phyloP scores from a whole-genome alignment of 306 rosid genomes.

The Hippophae gyantsensis region DNA sequence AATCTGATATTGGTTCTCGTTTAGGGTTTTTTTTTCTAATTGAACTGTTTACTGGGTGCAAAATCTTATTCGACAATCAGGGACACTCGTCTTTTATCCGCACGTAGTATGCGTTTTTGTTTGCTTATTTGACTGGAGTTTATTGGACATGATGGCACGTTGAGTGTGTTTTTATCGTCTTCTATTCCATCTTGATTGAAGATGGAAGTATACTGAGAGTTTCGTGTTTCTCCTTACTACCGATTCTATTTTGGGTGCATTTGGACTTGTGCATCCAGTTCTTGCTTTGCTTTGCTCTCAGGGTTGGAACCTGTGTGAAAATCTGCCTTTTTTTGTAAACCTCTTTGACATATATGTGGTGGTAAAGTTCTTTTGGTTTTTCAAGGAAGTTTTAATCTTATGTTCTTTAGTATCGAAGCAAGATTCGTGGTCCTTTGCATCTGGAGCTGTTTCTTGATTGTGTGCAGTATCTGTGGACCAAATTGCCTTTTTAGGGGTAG shows the following conservation, averaged over 20 bases:
- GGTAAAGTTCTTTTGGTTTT: background rate
- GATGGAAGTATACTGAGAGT: constrained; percentile 50
- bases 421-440: background rate
- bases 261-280: constrained; percentile 11
- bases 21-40: constrained; percentile 38
- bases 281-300: constrained; percentile 16
- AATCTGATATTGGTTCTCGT: constrained; percentile 19
- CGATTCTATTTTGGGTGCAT: constrained; percentile 22
- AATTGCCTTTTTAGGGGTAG: constrained; percentile 2
- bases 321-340: constrained; percentile 7
- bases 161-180: constrained; percentile 32
- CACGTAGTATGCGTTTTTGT: constrained; percentile 6
- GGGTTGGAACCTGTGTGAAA: constrained; percentile 19
- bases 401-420: too few relatives aligned
- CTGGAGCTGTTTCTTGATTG: constrained; percentile 11
- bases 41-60: constrained; percentile 33
- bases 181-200: constrained; percentile 45
- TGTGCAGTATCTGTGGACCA: constrained; percentile 11
- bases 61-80: constrained; percentile 15
- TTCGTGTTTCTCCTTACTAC: background rate
- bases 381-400: too few relatives aligned
- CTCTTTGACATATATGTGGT: constrained; percentile 12
- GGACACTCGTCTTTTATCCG: constrained; percentile 16
- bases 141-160: constrained; percentile 28
- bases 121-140: constrained; percentile 8